Evolutionary conservation across 2,329 filamentous ascomycete genomes (phyloP), one percentile per base, ranked within the genome.

Genomic region (Alternaria dauci): DNA sequence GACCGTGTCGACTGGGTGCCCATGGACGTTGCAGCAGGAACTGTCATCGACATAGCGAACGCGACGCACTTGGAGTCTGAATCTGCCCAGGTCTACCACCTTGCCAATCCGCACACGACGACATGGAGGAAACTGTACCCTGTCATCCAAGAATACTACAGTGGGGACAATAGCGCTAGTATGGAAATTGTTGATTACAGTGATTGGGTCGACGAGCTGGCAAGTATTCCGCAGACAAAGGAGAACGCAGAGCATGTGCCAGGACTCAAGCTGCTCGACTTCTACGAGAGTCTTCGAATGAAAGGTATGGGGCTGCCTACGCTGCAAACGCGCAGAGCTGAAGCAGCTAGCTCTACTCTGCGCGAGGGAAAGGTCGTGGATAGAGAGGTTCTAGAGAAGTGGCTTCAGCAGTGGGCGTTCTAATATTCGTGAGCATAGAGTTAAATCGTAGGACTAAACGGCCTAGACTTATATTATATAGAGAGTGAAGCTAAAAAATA

Each of bases 1-100:
- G 58, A 71, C 14, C 46, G 51, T 7, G 62, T 75, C 0, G 71
- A 75, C 36, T 76, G 73, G 73, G 59, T 75, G 1, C 71, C 71
- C 1, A 63, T 70, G 42, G 68, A 72, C 12, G 25, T 34, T 5
- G 52, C 52, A 7, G 55, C 47, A 3, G 55, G 39, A 6, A 8
- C 55, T 2, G 48, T 58, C 25, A 46, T 58, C 4, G 55, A 58
- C 39, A 53, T 58, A 4, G 48, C 32, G 18, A 39, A 34, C 4
- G 55, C 55, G 18, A 52, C 47, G 8, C 2, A 12, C n/a, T 46
- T 30, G 12, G 20, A 41, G 34, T 4, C 20, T 5, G 54, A 57
- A 11, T 20, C 38, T 7, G 28, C 39, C 20, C 57, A 59, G 14
- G 52, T 59, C 16, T 59, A 55, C 18, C 38, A 59, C 12, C 46